A percentile compares a stretch with the other conserved stretches of the same genome.
Conservation (phyloP, 805 yeast genomes). For the Pichia cephalocereana region DNA sequence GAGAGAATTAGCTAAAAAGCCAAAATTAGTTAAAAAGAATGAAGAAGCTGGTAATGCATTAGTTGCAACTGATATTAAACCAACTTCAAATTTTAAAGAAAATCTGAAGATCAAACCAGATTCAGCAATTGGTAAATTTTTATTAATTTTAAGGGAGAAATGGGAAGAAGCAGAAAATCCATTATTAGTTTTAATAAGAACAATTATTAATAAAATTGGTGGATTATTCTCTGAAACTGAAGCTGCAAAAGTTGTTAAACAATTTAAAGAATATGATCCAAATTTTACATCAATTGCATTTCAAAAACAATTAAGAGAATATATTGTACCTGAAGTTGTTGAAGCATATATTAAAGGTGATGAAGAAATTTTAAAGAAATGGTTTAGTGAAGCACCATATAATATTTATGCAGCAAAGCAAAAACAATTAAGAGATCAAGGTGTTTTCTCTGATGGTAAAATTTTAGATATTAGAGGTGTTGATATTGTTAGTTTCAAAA, state of each 20-base stretch:
- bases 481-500: constrained; percentile 80
- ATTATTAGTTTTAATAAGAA: constrained; percentile 69
- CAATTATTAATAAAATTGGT: constrained; percentile 68
- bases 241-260: constrained; percentile 81
- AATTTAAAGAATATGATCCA: constrained; percentile 86
- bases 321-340: constrained; percentile 86
- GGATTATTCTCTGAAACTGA: constrained; percentile 95
- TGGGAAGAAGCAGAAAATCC: constrained; percentile 97
- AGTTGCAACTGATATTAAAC: constrained; percentile 72
- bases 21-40: constrained; percentile 64
- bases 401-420: constrained; percentile 91
- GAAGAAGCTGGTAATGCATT: constrained; percentile 77
- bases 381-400: constrained; percentile 97
- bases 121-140: constrained; percentile 57
- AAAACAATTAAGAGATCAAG: constrained; percentile 86
- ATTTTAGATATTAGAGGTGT: constrained; percentile 93
- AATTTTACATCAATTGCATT: constrained; percentile 71
- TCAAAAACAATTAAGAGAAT: constrained; percentile 77
- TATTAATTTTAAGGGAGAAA: constrained; percentile 52
- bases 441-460: constrained; percentile 81
- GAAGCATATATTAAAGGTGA: constrained; percentile 95
- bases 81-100: constrained; percentile 45
- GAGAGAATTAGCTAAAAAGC: constrained; percentile 43
- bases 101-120: constrained; percentile 54
- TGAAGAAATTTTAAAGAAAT: constrained; percentile 65